A percentile compares a stretch with the other conserved stretches of the same genome.
Conservation (phyloP, 2,329 filamentous ascomycete genomes). For the Penicillium sp. region DNA sequence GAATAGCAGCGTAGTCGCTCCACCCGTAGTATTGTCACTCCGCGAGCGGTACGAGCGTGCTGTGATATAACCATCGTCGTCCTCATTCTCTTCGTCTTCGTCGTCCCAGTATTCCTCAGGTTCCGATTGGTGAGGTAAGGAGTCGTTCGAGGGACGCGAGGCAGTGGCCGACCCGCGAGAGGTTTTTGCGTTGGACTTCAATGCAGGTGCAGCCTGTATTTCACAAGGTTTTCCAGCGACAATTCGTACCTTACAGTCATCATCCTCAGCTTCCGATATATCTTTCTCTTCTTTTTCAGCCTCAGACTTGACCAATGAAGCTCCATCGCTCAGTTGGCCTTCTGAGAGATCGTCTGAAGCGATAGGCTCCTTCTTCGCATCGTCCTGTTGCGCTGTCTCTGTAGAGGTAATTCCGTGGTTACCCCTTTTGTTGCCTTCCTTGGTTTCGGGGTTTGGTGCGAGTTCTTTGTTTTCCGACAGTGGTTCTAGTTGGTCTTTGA, state of each 20-base stretch:
- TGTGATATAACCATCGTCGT: constrained; percentile 73
- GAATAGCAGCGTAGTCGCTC: constrained; percentile 68
- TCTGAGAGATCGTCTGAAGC: constrained; percentile 19
- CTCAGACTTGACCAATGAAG: constrained; percentile 30
- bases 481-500: constrained; percentile 55
- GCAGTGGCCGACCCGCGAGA: constrained; percentile 27
- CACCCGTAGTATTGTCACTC: constrained; percentile 73
- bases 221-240: constrained; percentile 15
- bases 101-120: constrained; percentile 77
- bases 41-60: constrained; percentile 78
- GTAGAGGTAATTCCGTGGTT: constrained; percentile 16
- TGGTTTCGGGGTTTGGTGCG: constrained; percentile 30
- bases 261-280: constrained; percentile 31
- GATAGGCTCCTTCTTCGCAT: constrained; percentile 20
- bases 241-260: constrained; percentile 31
- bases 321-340: constrained; percentile 25
- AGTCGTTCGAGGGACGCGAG: constrained; percentile 27
- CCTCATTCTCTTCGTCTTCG: constrained; percentile 76
- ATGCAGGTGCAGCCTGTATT: constrained; percentile 7
- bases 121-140: constrained; percentile 49
- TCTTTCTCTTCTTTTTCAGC: constrained; percentile 35
- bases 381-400: constrained; percentile 21
- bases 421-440: constrained; percentile 29
- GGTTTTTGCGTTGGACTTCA: constrained; percentile 17
- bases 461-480: constrained; percentile 37